Base-by-base conservation (phyloP, 2,329 filamentous ascomycete species). In the Aspergillus ustus region DNA sequence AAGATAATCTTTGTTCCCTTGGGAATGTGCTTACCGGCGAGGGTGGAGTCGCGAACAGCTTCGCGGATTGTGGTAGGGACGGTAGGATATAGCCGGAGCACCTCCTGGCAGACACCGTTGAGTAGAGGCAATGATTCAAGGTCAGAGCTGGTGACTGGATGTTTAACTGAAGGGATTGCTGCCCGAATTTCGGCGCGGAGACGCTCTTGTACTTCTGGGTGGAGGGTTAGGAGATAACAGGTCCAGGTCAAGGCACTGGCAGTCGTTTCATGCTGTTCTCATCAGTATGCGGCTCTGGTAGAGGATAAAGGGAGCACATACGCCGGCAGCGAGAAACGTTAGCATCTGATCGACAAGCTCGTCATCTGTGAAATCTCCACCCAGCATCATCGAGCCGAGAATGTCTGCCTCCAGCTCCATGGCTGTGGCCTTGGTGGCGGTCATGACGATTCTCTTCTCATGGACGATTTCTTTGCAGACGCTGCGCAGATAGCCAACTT, bases 101-200 rank as follows among this genome's bases (percentile, higher is more conserved):
- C 85, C 77, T 96, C 92, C 71, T 85, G 88, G 73, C 89, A 88
- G 11, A 96, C 87, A 29, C 91, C 91, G 72, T 91, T 88, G 48
- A 94, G 85, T 6, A 66, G 58, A 1, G 63, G 63, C 20, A 68
- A 60, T 19, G 53, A 58, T 77, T 95, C 91, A 64, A 95, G 72
- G 50, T 75, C 73, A 11, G 57, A 52, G 63, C 69, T 68, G 15
- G 69, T 70, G 59, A 76, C 69, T n/a, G 62, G 59, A 29, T 60
- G 59, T 8, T 69, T 64, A n/a, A 63, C 69, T 7, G 78, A 77
- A 4, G 83, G 78, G 7, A 85, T 79, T 1, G 77, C 71, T 1
- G 74, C 55, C 34, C 81, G 81, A 43, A 87, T 75, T 63, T 86
- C 85, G 2, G 78, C 72, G 2, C 84, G 82, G 1, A 87, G 78